These are phyloP conservation scores for Parastagonospora avenae DNA, from an alignment of 2,329 filamentous ascomycete species.

Conservation along the genomic window DNA sequence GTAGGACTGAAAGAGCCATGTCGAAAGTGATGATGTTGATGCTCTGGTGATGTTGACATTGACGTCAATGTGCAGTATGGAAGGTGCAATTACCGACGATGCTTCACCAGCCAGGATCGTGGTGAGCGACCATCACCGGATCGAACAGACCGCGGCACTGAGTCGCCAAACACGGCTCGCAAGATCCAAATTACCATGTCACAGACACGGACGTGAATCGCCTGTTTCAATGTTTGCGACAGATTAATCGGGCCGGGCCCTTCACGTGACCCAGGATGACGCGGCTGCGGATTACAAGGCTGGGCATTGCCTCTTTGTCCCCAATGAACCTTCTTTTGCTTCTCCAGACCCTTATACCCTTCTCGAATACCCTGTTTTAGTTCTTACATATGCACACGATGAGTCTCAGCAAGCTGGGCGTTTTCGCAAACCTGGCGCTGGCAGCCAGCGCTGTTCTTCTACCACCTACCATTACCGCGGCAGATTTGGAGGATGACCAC, in stretches of 20 bases:
- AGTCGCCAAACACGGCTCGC: neutral
- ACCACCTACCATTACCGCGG: constrained; percentile 36
- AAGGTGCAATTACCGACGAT: too few species aligned
- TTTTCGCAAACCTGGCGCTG: constrained; percentile 44
- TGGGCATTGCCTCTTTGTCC: constrained; percentile 14
- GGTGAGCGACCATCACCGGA: too few species aligned
- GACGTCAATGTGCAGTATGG: too few species aligned
- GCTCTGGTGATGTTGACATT: too few species aligned
- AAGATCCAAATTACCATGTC: neutral
- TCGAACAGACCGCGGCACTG: neutral
- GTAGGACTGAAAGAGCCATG: too few species aligned
- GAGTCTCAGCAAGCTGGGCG: constrained; percentile 38
- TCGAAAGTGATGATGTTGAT: too few species aligned
- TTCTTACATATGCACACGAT: constrained; percentile 27
- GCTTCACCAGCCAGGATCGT: too few species aligned
- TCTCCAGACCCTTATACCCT: constrained; percentile 16
- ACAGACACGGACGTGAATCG: neutral
- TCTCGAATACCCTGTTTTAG: constrained; percentile 10
- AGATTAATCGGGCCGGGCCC: constrained; percentile 9
- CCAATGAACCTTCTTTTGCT: constrained; percentile 13
- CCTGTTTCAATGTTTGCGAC: constrained; percentile 13
- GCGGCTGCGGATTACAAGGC: constrained; percentile 17
- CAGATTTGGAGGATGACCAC: constrained; percentile 37
- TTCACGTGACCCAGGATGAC: constrained; percentile 18
- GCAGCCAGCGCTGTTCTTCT: constrained; percentile 44